Base-by-base conservation (phyloP, 2,329 filamentous ascomycete genomes). In the Colletotrichum noveboracense region DNA sequence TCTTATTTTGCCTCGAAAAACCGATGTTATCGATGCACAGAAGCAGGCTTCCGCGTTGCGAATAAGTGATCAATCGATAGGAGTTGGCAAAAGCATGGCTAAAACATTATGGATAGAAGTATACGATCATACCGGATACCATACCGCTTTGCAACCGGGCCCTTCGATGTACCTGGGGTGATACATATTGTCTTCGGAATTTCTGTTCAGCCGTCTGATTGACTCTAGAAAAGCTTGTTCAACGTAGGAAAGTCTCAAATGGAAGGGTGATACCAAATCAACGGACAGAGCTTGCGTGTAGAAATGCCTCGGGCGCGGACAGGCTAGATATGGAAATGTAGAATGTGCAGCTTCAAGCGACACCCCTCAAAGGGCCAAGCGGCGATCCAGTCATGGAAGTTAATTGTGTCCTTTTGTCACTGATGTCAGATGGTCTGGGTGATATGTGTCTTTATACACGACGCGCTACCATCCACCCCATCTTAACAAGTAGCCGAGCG, bases 241-340 rank as follows among this genome's bases (percentile, higher is more conserved):
- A 48, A n/a, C 18, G 18, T 48, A n/a, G 2, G 9, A 21, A n/a
- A 48, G 0, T 48, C 1, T 3, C 18, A 10, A 4, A 10, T 0
- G 0, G 38, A 12, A n/a, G 38, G 5, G 18, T 0, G 12, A n/a
- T 0, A 1, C 38, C 9, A 21, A 48, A 0, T 2, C 18, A 7
- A 48, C 18, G 38, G 18, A 43, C 38, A 10, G 38, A 10, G 18
- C 18, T 43, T 43, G 3, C 0, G 1, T 10, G 5, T 2, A n/a
- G 3, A 10, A 6, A 43, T n/a, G 5, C 0, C 2, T n/a, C 1
- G 0, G 3, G 18, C 38, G 2, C 18, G 3, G 3, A n/a, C 12
- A 1, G 5, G 18, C 5, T 43, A 9, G 18, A 43, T n/a, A n/a
- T 43, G 18, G 9, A n/a, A n/a, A 2, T n/a, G 18, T 9, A 0